phyloP scores from a whole-genome alignment of 805 yeast species.

The Yamadazyma akitaensis region DNA sequence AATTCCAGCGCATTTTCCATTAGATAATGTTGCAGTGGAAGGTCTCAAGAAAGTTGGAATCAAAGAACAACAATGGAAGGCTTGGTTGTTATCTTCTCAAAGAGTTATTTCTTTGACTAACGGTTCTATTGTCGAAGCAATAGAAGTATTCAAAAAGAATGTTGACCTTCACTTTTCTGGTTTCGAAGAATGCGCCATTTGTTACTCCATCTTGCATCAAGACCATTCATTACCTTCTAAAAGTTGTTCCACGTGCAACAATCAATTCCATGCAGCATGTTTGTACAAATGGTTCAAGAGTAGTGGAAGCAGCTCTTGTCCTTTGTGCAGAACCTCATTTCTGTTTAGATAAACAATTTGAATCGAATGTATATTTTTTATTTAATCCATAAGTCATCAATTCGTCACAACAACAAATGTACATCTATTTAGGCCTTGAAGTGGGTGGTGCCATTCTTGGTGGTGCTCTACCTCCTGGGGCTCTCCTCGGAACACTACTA shows the following conservation, averaged over 20 bases:
- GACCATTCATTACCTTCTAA: conserved; percentile 90
- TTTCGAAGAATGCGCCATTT: conserved; percentile 94
- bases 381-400: too few relatives aligned
- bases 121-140: conserved; percentile 66
- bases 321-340: conserved; percentile 78
- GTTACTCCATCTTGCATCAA: conserved; percentile 87
- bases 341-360: conserved; percentile 32
- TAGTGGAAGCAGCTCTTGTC: conserved; percentile 89
- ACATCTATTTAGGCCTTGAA: neutral
- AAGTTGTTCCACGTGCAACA: conserved; percentile 83
- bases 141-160: conserved; percentile 67
- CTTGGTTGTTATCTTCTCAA: conserved; percentile 92
- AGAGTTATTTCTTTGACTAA: conserved; percentile 72
- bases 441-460: neutral
- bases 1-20: conserved; percentile 76
- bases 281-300: conserved; percentile 96
- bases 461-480: neutral
- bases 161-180: conserved; percentile 86
- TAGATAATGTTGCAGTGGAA: conserved; percentile 66
- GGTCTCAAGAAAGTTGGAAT: conserved; percentile 85
- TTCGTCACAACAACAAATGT: neutral
- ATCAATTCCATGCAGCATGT: conserved; percentile 95
- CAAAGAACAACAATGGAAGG: conserved; percentile 88
- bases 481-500: neutral
- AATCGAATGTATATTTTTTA: neutral